Conservation (phyloP, 192 early-diverging fungal species). For the Chytriomyces sp. region DNA sequence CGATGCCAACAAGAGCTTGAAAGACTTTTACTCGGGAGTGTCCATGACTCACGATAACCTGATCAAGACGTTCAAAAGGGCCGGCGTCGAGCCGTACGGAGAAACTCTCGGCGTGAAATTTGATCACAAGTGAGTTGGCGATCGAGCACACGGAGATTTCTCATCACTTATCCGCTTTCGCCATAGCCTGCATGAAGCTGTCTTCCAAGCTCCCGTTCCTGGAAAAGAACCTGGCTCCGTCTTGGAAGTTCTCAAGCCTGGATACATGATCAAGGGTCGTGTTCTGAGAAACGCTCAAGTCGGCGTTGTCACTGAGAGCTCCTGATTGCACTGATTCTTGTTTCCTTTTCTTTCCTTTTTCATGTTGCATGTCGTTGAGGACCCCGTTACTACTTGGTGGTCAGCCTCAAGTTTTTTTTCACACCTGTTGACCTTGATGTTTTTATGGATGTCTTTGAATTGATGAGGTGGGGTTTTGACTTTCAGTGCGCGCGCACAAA, state of each 20-base stretch:
- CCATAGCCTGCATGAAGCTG: constrained; percentile 89
- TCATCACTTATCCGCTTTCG: constrained; percentile 64
- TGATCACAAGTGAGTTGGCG: constrained; percentile 73
- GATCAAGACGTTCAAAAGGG: constrained; percentile 81
- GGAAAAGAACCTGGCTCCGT: constrained; percentile 89
- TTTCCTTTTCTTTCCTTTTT: neutral
- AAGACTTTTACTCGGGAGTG: constrained; percentile 86
- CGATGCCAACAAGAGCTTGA: constrained; percentile 62
- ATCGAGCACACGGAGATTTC: too few species aligned
- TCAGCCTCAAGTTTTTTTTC: too few species aligned
- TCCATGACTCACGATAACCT: constrained; percentile 86
- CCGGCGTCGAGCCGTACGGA: constrained; percentile 77
- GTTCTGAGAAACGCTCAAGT: constrained; percentile 95
- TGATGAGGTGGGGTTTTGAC: too few species aligned
- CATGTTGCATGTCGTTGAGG: too few species aligned
- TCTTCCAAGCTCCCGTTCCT: constrained; percentile 89
- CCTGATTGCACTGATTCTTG: neutral
- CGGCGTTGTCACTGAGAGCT: constrained; percentile 73
- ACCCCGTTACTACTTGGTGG: too few species aligned
- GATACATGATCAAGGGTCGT: constrained; percentile 91
- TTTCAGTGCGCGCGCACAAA: too few species aligned
- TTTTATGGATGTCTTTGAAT: too few species aligned
- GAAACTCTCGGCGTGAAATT: constrained; percentile 80
- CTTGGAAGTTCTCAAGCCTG: constrained; percentile 88
- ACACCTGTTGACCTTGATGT: too few species aligned